Conservation (phyloP, 2,329 filamentous ascomycete genomes). For the Microascus cirrosus region DNA sequence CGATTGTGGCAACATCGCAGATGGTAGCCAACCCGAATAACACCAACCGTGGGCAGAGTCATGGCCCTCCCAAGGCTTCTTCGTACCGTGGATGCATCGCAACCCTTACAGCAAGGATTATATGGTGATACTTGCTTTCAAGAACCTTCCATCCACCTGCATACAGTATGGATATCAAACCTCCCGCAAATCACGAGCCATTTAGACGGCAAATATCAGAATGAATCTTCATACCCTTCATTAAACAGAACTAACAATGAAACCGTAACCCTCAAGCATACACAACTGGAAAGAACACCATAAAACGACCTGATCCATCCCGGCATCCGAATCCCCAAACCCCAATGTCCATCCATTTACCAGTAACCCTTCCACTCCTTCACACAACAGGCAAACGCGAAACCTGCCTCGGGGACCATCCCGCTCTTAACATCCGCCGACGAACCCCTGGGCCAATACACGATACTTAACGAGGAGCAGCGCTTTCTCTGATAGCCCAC, state of each 20-base stretch:
- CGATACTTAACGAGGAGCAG: background rate
- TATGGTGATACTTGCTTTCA: too few species aligned
- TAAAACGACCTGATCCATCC: background rate
- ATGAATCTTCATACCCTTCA: constrained; percentile 2
- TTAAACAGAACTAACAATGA: background rate
- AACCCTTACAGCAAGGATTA: too few species aligned
- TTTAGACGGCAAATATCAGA: background rate
- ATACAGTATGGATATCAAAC: too few species aligned
- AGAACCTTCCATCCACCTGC: too few species aligned
- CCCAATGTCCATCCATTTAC: background rate
- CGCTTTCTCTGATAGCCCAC: too few species aligned
- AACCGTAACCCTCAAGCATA: background rate
- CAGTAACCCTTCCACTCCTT: background rate
- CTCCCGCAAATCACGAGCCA: background rate
- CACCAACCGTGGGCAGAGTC: too few species aligned
- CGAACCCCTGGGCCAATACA: background rate
- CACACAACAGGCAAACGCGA: background rate
- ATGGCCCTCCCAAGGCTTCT: too few species aligned
- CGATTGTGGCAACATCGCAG: too few species aligned
- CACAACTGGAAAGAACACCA: background rate
- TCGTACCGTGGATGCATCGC: too few species aligned
- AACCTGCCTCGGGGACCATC: background rate
- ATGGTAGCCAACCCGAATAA: too few species aligned
- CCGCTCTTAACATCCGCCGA: background rate
- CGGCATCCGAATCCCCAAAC: background rate